Evolutionary conservation across 2,329 filamentous ascomycete genomes (phyloP).

Genomic region (Phyllosticta citrichinensis): DNA sequence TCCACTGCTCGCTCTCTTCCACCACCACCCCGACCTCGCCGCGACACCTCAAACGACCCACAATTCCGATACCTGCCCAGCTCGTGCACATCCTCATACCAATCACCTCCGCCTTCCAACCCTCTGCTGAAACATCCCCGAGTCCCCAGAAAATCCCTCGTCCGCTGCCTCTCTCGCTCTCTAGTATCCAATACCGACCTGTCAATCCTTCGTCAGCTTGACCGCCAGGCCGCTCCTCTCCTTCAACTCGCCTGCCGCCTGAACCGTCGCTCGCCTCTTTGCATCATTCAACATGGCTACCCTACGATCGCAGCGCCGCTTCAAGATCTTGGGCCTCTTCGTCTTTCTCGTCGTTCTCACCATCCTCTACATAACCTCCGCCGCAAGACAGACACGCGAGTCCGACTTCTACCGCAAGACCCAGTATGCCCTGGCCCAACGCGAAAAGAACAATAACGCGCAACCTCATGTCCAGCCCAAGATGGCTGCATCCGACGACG

Average conservation of each 20-base stretch:
- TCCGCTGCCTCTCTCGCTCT: not conserved
- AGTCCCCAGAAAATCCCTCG: not conserved
- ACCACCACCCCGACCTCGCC: not conserved
- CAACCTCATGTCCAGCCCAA: not conserved
- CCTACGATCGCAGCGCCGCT: constrained; percentile 45
- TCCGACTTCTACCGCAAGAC: constrained; percentile 50
- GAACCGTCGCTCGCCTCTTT: not conserved
- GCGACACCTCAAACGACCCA: not conserved
- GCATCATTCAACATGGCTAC: constrained; percentile 2
- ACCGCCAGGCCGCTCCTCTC: not conserved
- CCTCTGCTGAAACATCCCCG: not conserved
- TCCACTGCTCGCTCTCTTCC: not conserved
- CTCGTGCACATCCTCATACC: not conserved
- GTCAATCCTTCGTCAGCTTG: too few species aligned
- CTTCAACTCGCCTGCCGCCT: not conserved
- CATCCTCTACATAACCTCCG: constrained; percentile 63
- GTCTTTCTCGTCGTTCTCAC: constrained; percentile 55
- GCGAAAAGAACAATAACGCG: constrained; percentile 24
- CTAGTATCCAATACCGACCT: not conserved
- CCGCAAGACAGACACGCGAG: constrained; percentile 41
- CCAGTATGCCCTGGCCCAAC: constrained; percentile 39
- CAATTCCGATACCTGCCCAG: not conserved
- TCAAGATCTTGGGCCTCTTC: constrained; percentile 57
- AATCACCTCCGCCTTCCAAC: not conserved
- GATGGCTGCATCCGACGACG: constrained; percentile 36